Conservation (phyloP, 2,329 filamentous ascomycete species). For the Aspergillus puulaauensis region DNA sequence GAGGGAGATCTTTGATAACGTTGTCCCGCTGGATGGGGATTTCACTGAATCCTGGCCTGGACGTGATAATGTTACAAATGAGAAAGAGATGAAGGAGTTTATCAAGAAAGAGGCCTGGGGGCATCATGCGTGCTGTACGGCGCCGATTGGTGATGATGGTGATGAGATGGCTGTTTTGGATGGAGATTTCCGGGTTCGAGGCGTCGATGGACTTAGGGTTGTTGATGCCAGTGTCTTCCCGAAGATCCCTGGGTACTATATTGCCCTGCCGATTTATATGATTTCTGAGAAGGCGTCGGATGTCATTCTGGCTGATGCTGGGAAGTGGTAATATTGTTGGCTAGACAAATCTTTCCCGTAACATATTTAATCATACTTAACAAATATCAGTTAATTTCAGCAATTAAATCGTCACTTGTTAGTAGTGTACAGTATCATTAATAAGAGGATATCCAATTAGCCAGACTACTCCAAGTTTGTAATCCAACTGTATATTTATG, state of each 20-base stretch:
- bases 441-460: too few relatives aligned
- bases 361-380: too few relatives aligned
- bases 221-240: slow-evolving; percentile 63
- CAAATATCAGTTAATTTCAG: too few relatives aligned
- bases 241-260: slow-evolving; percentile 56
- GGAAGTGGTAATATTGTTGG: neutral
- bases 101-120: slow-evolving; percentile 54
- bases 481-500: too few relatives aligned
- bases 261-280: slow-evolving; percentile 55
- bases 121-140: slow-evolving; percentile 59
- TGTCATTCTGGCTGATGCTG: slow-evolving; percentile 43
- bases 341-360: too few relatives aligned
- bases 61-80: slow-evolving; percentile 35
- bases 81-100: slow-evolving; percentile 49
- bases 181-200: slow-evolving; percentile 56
- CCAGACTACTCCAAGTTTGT: too few relatives aligned
- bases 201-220: slow-evolving; percentile 56
- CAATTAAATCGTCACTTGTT: too few relatives aligned
- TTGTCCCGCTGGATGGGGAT: slow-evolving; percentile 29
- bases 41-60: slow-evolving; percentile 48
- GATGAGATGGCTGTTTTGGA: slow-evolving; percentile 59
- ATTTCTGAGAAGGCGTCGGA: slow-evolving; percentile 63
- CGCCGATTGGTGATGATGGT: slow-evolving; percentile 54
- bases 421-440: too few relatives aligned
- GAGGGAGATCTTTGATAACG: slow-evolving; percentile 46